phyloP scores from a whole-genome alignment of 345 rosid genomes.

The Cochlearia excelsa region DNA sequence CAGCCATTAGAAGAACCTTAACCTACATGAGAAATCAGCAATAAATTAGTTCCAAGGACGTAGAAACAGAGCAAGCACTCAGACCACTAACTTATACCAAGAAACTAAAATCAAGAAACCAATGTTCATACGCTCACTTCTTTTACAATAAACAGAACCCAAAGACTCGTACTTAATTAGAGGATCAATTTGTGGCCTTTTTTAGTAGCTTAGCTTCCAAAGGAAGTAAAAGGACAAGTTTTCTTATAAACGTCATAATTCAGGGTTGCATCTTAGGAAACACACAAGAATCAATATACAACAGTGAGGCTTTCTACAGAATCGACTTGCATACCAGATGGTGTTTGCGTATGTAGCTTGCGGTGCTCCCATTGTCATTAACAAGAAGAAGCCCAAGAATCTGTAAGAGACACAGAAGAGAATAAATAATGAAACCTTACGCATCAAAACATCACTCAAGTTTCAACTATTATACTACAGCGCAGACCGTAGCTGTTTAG shows the following conservation, averaged over 20 bases:
- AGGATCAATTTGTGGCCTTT: conserved; percentile 7
- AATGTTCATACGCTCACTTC: conserved; percentile 2
- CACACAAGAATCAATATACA: conserved; percentile 8
- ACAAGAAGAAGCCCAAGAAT: conserved; percentile 92
- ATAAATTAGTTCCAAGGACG: conserved; percentile 7
- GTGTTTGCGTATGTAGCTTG: conserved; percentile 82
- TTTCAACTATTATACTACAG: not conserved
- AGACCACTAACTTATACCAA: conserved; percentile 14
- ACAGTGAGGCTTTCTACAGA: conserved; percentile 12
- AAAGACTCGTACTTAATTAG: conserved; percentile 14
- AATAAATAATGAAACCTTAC: conserved; percentile 2
- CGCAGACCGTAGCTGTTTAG: conserved; percentile 3
- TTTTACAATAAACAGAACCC: conserved; percentile 8
- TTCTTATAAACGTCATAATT: conserved; percentile 4
- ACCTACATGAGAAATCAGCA: conserved; percentile 58
- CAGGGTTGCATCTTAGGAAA: conserved; percentile 9
- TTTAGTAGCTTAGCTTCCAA: conserved; percentile 3
- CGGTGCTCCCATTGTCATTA: conserved; percentile 94
- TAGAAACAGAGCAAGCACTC: conserved; percentile 15
- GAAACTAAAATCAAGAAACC: not conserved
- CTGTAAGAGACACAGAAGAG: conserved; percentile 42
- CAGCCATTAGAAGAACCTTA: conserved; percentile 85
- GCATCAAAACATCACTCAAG: not conserved
- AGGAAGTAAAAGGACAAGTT: conserved; percentile 1
- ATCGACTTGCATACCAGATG: conserved; percentile 71